Evolutionary conservation across 2,329 filamentous ascomycete genomes (phyloP).

Genomic region (Tricladium varicosporioides): DNA sequence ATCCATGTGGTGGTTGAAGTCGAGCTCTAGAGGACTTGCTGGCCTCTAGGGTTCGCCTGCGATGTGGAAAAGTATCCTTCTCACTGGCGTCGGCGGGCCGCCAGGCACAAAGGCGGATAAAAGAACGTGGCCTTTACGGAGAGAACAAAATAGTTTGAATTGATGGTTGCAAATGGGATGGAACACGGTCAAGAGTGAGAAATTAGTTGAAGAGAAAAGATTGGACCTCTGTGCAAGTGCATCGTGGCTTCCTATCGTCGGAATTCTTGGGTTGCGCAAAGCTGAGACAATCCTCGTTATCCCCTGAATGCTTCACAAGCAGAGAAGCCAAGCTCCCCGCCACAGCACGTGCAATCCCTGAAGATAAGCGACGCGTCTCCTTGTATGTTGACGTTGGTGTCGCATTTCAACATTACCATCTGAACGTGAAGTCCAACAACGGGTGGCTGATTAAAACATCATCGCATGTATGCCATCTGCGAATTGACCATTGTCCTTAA

Average conservation of each 20-base stretch:
- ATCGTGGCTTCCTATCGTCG: background rate
- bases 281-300: background rate
- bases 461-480: background rate
- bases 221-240: background rate
- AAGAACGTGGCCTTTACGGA: background rate
- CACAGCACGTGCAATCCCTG: background rate
- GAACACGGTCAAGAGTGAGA: background rate
- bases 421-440: background rate
- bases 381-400: background rate
- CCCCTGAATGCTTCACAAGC: background rate
- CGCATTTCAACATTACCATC: background rate
- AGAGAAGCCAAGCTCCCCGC: background rate
- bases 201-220: background rate
- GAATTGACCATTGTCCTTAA: background rate
- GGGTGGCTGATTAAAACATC: too few relatives aligned
- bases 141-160: background rate
- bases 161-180: background rate
- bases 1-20: slow-evolving; percentile 37
- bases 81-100: background rate
- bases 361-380: background rate
- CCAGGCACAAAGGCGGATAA: background rate
- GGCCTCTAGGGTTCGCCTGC: slow-evolving; percentile 29
- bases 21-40: slow-evolving; percentile 29
- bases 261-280: background rate
- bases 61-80: background rate